These are phyloP conservation scores for Mycena alexandri DNA, from an alignment of 768 basidiomycete species.

Conservation along the genomic window DNA sequence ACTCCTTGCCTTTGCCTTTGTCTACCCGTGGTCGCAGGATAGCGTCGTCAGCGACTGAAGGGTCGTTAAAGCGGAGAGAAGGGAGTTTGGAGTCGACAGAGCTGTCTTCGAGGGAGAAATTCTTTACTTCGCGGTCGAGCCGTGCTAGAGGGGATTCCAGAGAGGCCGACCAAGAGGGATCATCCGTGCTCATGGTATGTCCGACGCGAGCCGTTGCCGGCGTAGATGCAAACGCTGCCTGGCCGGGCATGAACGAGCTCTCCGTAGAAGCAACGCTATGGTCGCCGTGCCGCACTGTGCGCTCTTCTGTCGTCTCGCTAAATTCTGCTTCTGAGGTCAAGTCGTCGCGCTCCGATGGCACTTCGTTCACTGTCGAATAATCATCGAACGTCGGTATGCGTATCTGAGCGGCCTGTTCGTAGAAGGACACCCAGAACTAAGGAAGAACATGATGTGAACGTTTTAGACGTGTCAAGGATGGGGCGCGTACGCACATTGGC, in stretches of 20 bases:
- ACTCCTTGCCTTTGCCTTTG: conserved; percentile 64
- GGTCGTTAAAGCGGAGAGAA: conserved; percentile 36
- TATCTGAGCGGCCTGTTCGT: conserved; percentile 92
- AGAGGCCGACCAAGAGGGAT: conserved; percentile 79
- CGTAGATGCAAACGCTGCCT: conserved; percentile 83
- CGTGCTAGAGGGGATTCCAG: conserved; percentile 81
- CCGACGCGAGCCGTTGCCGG: conserved; percentile 67
- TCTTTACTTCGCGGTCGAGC: conserved; percentile 72
- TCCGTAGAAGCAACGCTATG: conserved; percentile 69
- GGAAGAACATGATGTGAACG: background rate
- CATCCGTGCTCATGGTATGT: conserved; percentile 55
- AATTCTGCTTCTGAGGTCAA: conserved; percentile 44
- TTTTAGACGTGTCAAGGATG: background rate
- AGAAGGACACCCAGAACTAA: conserved; percentile 98
- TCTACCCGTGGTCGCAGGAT: conserved; percentile 43
- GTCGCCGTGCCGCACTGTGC: conserved; percentile 45
- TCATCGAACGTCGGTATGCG: conserved; percentile 83
- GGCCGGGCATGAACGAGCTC: conserved; percentile 79
- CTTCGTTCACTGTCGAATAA: conserved; percentile 68
- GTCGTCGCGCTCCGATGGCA: conserved; percentile 56
- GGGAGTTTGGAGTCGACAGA: conserved; percentile 37
- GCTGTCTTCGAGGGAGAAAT: conserved; percentile 62
- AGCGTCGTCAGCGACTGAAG: conserved; percentile 31
- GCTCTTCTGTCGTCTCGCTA: conserved; percentile 36
- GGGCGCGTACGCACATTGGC: conserved; percentile 74